Percentiles rank a stretch among this genome's conserved stretches.
Conservation (phyloP, 352 stramenopile species). For the Phytophthora megakarya region DNA sequence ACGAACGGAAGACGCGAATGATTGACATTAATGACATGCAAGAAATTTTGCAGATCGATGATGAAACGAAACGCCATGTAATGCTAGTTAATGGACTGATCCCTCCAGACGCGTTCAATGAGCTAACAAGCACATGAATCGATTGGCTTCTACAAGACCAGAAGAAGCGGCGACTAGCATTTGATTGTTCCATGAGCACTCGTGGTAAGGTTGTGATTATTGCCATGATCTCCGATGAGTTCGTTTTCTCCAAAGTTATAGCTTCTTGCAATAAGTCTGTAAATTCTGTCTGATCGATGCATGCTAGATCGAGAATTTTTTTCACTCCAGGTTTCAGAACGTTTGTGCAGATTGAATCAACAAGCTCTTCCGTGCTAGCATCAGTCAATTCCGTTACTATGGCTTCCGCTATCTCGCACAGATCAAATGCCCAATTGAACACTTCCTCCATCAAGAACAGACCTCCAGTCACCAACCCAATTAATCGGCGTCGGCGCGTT, state of each 20-base stretch:
- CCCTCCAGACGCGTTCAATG: neutral
- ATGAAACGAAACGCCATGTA: neutral
- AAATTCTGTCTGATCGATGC: constrained; percentile 5
- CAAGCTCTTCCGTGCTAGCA: neutral
- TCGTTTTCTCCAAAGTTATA: neutral
- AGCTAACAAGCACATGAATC: neutral
- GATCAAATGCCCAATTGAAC: constrained; percentile 1
- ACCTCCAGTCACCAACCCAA: neutral
- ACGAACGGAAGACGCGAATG: constrained; percentile 8
- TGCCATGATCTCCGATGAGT: no score
- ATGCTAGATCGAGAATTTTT: neutral
- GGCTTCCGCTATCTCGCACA: neutral
- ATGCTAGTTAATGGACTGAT: constrained; percentile 21
- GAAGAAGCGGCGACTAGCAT: constrained; percentile 9
- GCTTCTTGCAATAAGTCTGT: neutral
- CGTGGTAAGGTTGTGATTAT: constrained; percentile 4
- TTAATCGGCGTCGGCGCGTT: neutral
- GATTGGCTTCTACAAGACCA: neutral
- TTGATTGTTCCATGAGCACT: constrained; percentile 7
- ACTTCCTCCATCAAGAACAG: neutral
- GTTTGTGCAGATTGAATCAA: neutral
- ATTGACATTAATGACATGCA: constrained; percentile 6
- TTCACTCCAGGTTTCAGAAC: neutral
- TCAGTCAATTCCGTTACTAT: neutral
- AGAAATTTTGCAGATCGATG: constrained; percentile 3